These are phyloP conservation scores for Puccinia horiana DNA, from an alignment of 1,284 basidiomycete species.

Conservation along the genomic window DNA sequence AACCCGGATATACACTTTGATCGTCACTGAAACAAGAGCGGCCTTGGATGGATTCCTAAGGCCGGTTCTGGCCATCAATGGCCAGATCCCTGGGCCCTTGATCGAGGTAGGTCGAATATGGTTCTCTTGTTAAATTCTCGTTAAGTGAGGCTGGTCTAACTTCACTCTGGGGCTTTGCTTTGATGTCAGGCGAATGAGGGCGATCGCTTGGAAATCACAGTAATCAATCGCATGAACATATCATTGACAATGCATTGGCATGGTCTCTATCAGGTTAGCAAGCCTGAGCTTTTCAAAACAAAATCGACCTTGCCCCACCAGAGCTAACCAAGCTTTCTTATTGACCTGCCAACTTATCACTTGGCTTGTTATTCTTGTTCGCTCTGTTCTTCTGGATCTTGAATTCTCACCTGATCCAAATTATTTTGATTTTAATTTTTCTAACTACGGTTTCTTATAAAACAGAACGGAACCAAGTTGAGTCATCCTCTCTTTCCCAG, in stretches of 20 bases:
- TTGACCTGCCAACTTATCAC: not conserved
- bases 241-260: constrained; percentile 62
- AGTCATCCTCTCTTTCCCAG: constrained; percentile 43
- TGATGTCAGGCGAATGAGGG: constrained; percentile 50
- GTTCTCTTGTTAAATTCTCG: not conserved
- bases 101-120: constrained; percentile 57
- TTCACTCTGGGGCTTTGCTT: not conserved
- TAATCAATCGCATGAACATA: constrained; percentile 60
- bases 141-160: not conserved
- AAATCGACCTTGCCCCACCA: too few species aligned
- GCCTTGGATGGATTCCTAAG: constrained; percentile 60
- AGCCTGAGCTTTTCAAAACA: not conserved
- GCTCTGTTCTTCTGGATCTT: not conserved
- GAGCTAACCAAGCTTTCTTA: too few species aligned
- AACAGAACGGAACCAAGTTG: constrained; percentile 54
- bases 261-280: constrained; percentile 60
- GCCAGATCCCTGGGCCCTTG: constrained; percentile 63
- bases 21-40: constrained; percentile 51
- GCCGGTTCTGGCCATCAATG: constrained; percentile 63
- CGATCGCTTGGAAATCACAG: constrained; percentile 62
- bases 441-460: not conserved
- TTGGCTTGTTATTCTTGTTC: not conserved
- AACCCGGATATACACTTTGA: constrained; percentile 53
- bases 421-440: not conserved
- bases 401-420: not conserved